A percentile compares a stretch with the other conserved stretches of the same genome.
phyloP scores from a whole-genome alignment of 805 yeast genomes.

The Hanseniaspora lachancei region DNA sequence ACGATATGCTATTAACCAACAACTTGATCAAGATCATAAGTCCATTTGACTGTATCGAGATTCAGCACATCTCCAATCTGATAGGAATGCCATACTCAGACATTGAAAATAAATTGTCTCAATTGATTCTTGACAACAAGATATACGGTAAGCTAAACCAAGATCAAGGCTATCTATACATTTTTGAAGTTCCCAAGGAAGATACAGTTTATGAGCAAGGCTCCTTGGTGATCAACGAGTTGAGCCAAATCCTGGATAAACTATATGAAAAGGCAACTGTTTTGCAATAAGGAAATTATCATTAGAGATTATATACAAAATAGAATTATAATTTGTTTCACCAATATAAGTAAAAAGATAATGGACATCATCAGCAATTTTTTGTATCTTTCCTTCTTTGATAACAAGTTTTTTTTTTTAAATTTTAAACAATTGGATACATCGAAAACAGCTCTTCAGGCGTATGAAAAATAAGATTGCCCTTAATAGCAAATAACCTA shows the following conservation, averaged over 20 bases:
- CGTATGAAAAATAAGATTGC: constrained; percentile 41
- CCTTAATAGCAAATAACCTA: constrained; percentile 46
- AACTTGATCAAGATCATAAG: constrained; percentile 88
- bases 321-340: too few species aligned
- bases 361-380: too few species aligned
- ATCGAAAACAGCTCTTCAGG: constrained; percentile 57
- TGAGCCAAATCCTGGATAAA: constrained; percentile 78
- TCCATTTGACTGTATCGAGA: constrained; percentile 92
- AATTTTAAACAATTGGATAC: not conserved
- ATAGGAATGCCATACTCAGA: constrained; percentile 79
- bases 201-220: constrained; percentile 84
- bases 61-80: constrained; percentile 71
- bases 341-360: too few species aligned
- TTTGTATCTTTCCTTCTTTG: too few species aligned
- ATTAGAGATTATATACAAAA: not conserved
- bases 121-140: constrained; percentile 92
- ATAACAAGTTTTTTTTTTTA: too few species aligned
- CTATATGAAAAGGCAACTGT: constrained; percentile 87
- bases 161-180: constrained; percentile 93
- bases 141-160: constrained; percentile 94
- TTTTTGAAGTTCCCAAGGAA: constrained; percentile 76
- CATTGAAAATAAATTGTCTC: constrained; percentile 87
- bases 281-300: constrained; percentile 37
- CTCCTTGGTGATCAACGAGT: constrained; percentile 70
- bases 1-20: constrained; percentile 85